A percentile compares a stretch with the other conserved stretches of the same genome.
Evolutionary conservation across 345 rosid genomes (phyloP).

Genomic region (Acer yangbiense): DNA sequence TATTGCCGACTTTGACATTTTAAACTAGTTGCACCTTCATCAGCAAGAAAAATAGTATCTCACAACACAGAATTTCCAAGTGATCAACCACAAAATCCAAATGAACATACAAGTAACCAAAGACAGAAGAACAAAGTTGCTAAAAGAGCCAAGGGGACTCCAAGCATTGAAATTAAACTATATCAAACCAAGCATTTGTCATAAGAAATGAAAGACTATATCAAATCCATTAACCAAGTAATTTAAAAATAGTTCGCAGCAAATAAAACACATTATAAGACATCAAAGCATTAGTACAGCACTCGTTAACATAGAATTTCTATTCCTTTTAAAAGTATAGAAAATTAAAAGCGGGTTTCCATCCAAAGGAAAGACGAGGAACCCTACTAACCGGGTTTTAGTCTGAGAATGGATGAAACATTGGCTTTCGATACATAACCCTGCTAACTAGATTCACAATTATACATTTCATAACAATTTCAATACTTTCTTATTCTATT

Average conservation of each 20-base stretch:
- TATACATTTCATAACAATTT: background rate
- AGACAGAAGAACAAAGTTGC: background rate
- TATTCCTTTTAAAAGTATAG: background rate
- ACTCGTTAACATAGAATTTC: background rate
- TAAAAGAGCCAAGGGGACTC: background rate
- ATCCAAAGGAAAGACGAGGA: background rate
- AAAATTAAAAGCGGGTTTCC: background rate
- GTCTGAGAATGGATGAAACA: background rate
- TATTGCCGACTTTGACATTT: constrained; percentile 54
- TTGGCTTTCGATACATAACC: background rate
- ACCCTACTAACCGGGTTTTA: background rate
- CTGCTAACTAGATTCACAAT: background rate
- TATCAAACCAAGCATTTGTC: background rate
- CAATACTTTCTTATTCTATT: background rate
- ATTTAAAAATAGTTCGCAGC: background rate
- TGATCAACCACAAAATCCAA: background rate
- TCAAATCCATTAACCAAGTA: background rate
- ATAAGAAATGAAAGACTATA: background rate
- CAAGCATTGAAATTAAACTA: background rate
- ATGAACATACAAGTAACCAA: background rate
- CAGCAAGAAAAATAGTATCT: background rate
- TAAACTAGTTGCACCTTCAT: constrained; percentile 18
- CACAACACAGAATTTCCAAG: background rate
- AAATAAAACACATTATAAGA: background rate
- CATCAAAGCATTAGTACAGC: background rate